Evolutionary conservation across 345 rosid genomes (phyloP), one percentile per base, ranked within the genome.

Genomic region (Arabidopsis suecica): DNA sequence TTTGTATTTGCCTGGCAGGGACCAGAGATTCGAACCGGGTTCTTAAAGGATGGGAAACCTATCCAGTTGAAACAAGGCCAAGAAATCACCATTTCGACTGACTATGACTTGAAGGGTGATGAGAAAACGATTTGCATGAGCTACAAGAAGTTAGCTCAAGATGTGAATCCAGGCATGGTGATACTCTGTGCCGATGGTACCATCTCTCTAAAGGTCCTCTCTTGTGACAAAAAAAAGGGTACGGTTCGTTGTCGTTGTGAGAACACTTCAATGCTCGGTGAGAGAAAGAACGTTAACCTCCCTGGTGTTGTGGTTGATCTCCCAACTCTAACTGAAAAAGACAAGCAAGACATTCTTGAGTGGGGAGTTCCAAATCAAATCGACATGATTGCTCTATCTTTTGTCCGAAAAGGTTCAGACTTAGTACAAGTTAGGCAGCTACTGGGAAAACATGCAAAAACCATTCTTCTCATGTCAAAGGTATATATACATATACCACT

Each of bases 401-500:
- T 94, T 78, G 98, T 94, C 12, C 81, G 98, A 65, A 94, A 94
- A 72, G 98, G 98, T 22, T 94, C 93, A 0, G 98, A 94, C 72
- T 90, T 94, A 49, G 84, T 95, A 20, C 91, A 87, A 74, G 97
- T 95, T 20, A 75, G 99, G 41, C 90, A 92, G 69, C 55, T 95
- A 73, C 92, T 95, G 7, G 99, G 97, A 16, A 61, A 68, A 45
- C 91, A 92, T 65, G 87, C 97, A 0, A 90, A 90, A 83, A 84
- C 56, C 75, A 92, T 95, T 84, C 79, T 91, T 79, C 97, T 95
- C 59, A 95, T 95, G 99, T 95, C 99, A n/a, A 95, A 95, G 97
- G 99, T 94, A 84, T 65, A 28, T 28, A 44, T 5, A 28, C 32
- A 28, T 28, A 44, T 7, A 7, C 3, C 48, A 13, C 7, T 5